Evolutionary conservation across 352 stramenopile genomes (phyloP), one percentile per base, ranked within the genome.

Genomic region (Phytopythium chamaehyphon): DNA sequence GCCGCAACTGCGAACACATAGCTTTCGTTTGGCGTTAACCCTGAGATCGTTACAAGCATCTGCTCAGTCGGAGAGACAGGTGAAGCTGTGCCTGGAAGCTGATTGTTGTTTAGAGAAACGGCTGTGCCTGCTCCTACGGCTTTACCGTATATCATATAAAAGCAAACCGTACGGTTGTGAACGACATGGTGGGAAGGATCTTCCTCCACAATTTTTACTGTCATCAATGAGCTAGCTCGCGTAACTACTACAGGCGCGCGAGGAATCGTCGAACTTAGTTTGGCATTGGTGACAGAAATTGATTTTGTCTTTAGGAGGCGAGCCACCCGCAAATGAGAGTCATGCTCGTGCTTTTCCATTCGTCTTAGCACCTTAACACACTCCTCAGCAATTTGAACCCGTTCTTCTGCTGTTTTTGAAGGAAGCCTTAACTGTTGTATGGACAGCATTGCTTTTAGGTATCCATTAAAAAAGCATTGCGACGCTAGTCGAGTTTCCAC

Each of bases 1-100:
- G 83, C 84, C 22, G 83, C 83, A 2, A 86, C 68, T 10, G 86
- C 86, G 42, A 96, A 96, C 14, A 93, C 80, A 50, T 93, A 96
- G 48, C 62, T 83, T 31, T 90, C 80, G 46, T 93, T 93, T 1
- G 82, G 59, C 0, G 66, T 19, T 4, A 96, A 40, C 0, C 69
- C 76, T 4, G 65, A 75, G 31, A 95, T 66, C 1, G 71, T 85
- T 6, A 73, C 59, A 23, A 54, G 35, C 5, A 54, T 28, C 0
- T 57, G 43, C 2, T 53, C 42, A 1, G 57, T 43, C 1, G 63
- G 42, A 26, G 73, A 73, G 6, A 93, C 47, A 0, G 74, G 72
- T 40, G 66, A 55, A 6, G 78, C 81, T 0, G 81, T 92, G 15
- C 86, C 86, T 15, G 78, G 55, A 0, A 80, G 73, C 11, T 73